Evolutionary conservation across 2,329 filamentous ascomycete species (phyloP), one percentile per base, ranked within the genome.

Genomic region (Fusarium palustre): DNA sequence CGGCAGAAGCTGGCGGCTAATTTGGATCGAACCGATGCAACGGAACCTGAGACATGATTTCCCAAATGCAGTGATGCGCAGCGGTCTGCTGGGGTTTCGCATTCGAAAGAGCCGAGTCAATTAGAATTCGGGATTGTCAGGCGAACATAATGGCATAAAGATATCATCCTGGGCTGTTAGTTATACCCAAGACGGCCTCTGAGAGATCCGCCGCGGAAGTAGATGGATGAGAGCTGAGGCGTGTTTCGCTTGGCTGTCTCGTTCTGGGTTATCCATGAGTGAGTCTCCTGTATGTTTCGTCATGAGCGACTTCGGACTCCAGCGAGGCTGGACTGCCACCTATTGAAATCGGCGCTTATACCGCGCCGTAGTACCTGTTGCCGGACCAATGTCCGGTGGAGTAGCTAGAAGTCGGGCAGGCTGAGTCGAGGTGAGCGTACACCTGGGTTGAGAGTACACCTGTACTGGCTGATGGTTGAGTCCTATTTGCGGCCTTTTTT

Each of bases 251-350:
- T 63, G 58, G 34, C 20, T 38, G 43, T 43, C 50, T 28, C 33
- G 48, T 55, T 41, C 61, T 50, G 33, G 22, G 22, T 30, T 50
- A 39, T 50, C 48, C 53, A 61, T 59, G 55, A 54, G 42, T 52
- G 55, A 54, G 42, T 52, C 52, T 30, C 47, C 48, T 47, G 53
- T 36, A 20, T 59, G 55, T 64, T 65, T 65, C 58, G 53, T 64
- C 65, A 56, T 69, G 65, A 70, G 73, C 73, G 70, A 74, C 52
- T 70, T 75, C 73, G 73, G 73, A 70, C 64, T 53, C 62, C 62
- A 59, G 57, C 61, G 64, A 68, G 63, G 64, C 63, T 71, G 68
- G 65, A 61, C 63, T 71, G 68, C 38, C 33, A 39, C 3, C n/a
- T 47, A 38, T 54, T 53, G 54, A 52, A 59, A 48, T 72, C 73